These are phyloP conservation scores for Bondarzewia mesenterica DNA, from an alignment of 1,284 basidiomycete genomes.

Conservation along the genomic window DNA sequence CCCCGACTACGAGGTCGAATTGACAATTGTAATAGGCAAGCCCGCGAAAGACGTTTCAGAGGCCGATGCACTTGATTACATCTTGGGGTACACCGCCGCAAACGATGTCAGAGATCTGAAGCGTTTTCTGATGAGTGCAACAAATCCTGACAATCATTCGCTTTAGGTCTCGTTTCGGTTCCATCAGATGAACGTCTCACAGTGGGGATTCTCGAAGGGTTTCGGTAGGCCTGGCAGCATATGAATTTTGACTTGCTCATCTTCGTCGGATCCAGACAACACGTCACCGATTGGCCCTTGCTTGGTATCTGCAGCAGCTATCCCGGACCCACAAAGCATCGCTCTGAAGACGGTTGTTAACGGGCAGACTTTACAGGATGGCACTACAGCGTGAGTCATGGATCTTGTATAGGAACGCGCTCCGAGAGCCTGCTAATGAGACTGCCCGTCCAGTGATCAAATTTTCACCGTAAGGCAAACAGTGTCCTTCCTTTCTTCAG, in stretches of 20 bases:
- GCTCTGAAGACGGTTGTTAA: slow-evolving; percentile 64
- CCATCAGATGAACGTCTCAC: slow-evolving; percentile 66
- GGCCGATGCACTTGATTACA: slow-evolving; percentile 71
- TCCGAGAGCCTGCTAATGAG: neutral
- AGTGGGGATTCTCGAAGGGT: slow-evolving; percentile 83
- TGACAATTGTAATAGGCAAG: slow-evolving; percentile 81
- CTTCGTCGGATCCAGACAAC: slow-evolving; percentile 40
- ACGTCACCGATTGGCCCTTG: slow-evolving; percentile 73
- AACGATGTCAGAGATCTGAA: slow-evolving; percentile 60
- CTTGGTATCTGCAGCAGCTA: slow-evolving; percentile 55
- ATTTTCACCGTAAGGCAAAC: slow-evolving; percentile 69
- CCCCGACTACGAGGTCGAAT: slow-evolving; percentile 85
- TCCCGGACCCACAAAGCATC: slow-evolving; percentile 67
- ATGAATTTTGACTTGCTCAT: neutral
- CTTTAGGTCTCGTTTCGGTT: slow-evolving; percentile 69
- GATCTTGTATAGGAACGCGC: neutral
- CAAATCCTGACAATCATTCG: neutral
- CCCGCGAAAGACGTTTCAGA: slow-evolving; percentile 71
- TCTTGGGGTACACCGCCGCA: slow-evolving; percentile 72
- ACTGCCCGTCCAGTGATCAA: slow-evolving; percentile 44
- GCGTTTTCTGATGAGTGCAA: neutral
- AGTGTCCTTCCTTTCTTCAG: slow-evolving; percentile 76
- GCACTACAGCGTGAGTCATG: slow-evolving; percentile 55
- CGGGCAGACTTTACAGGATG: slow-evolving; percentile 62
- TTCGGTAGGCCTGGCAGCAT: slow-evolving; percentile 44